phyloP scores from a whole-genome alignment of 345 rosid species.

The Gossypium ekmanianum region DNA sequence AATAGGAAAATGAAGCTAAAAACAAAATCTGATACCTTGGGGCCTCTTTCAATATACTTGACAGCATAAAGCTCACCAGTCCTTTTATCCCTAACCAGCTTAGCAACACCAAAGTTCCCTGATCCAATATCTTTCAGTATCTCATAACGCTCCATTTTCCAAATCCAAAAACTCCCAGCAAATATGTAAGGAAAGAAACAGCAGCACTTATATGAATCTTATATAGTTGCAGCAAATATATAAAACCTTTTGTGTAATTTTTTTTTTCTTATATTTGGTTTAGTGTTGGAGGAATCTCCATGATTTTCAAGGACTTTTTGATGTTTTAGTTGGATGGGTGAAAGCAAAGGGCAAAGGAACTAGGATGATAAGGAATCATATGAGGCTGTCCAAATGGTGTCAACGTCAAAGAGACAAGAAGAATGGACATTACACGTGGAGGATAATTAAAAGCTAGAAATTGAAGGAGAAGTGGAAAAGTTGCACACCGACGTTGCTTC shows the following conservation, averaged over 20 bases:
- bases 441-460: conserved; percentile 11
- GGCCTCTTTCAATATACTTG: conserved; percentile 80
- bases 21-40: conserved; percentile 39
- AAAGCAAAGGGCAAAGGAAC: conserved; percentile 15
- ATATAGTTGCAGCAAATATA: neutral
- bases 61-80: conserved; percentile 63
- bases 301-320: neutral
- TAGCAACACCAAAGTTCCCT: conserved; percentile 92
- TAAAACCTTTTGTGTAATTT: neutral
- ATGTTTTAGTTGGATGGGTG: neutral
- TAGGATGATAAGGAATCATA: neutral
- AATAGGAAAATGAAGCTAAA: neutral
- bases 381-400: conserved; percentile 13
- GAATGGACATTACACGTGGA: conserved; percentile 26
- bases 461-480: conserved; percentile 14
- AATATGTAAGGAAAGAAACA: neutral
- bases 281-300: conserved; percentile 20
- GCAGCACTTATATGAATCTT: neutral
- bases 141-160: conserved; percentile 73
- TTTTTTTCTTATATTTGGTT: neutral
- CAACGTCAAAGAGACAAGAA: conserved; percentile 15
- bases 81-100: conserved; percentile 59
- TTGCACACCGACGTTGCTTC: conserved; percentile 8
- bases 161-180: neutral
- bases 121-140: conserved; percentile 75